Conservation (phyloP, 257 asterid species). For the Avicennia marina region DNA sequence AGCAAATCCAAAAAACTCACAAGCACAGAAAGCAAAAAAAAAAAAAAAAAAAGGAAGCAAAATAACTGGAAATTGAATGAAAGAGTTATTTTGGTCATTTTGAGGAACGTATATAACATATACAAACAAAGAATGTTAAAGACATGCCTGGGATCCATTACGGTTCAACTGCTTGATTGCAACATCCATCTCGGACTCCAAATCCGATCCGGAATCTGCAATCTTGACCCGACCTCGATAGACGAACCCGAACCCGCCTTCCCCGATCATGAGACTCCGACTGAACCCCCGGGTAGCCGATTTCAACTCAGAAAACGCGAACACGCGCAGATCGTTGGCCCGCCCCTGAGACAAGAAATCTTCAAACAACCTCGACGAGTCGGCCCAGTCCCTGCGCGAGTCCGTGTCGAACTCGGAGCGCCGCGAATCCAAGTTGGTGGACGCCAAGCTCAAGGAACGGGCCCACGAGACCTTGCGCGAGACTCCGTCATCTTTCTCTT, state of each 20-base stretch:
- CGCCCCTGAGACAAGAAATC: conserved; percentile 60
- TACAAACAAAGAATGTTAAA: too few species aligned
- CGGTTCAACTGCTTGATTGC: conserved; percentile 92
- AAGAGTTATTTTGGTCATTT: too few species aligned
- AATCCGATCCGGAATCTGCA: conserved; percentile 25
- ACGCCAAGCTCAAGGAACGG: conserved; percentile 82
- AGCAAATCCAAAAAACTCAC: too few species aligned
- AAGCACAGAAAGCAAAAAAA: too few species aligned
- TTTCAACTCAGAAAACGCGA: conserved; percentile 67
- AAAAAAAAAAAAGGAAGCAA: too few species aligned
- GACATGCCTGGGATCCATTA: conserved; percentile 88
- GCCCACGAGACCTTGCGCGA: conserved; percentile 73
- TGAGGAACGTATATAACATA: too few species aligned
- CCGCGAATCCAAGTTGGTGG: conserved; percentile 58
- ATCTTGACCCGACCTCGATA: conserved; percentile 55
- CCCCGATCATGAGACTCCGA: conserved; percentile 70
- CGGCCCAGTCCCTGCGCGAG: conserved; percentile 61
- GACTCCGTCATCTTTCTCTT: conserved; percentile 31
- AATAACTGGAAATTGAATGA: background rate
- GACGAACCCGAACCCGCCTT: conserved; percentile 92
- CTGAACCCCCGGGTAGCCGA: conserved; percentile 71
- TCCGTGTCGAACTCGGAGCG: conserved; percentile 76
- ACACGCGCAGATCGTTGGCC: conserved; percentile 67
- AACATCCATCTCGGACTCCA: conserved; percentile 40
- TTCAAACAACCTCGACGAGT: conserved; percentile 47